A percentile compares a stretch with the other conserved stretches of the same genome.
These are phyloP conservation scores for Henckelia pumila DNA, from an alignment of 257 asterid genomes.

Conservation along the genomic window DNA sequence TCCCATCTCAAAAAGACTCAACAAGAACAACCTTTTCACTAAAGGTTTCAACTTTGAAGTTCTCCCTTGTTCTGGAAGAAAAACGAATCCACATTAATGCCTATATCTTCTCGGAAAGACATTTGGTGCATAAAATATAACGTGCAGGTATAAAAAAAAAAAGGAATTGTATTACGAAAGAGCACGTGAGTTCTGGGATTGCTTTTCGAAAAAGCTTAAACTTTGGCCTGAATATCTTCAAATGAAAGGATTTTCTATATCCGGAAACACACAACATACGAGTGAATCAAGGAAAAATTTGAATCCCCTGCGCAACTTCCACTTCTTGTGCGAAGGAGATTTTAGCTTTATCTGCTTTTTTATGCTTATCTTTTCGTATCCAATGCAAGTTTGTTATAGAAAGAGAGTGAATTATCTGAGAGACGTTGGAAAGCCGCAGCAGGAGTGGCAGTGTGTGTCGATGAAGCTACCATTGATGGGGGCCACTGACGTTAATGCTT, in stretches of 20 bases:
- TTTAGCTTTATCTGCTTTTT: conserved; percentile 29
- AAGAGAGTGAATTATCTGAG: conserved; percentile 31
- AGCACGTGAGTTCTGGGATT: conserved; percentile 65
- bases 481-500: conserved; percentile 8
- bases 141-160: conserved; percentile 20
- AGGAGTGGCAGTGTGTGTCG: conserved; percentile 5
- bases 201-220: conserved; percentile 36
- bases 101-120: conserved; percentile 17
- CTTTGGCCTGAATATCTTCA: conserved; percentile 19
- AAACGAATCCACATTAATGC: conserved; percentile 9
- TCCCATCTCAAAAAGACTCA: conserved; percentile 37
- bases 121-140: conserved; percentile 6
- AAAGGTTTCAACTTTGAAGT: conserved; percentile 24
- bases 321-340: conserved; percentile 1
- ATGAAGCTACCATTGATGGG: conserved; percentile 12
- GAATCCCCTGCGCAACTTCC: conserved; percentile 14
- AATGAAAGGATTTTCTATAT: conserved; percentile 24
- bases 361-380: conserved; percentile 22
- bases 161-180: conserved; percentile 27
- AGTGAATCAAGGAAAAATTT: background rate
- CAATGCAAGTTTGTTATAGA: conserved; percentile 37
- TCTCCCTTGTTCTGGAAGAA: conserved; percentile 14
- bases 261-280: conserved; percentile 6
- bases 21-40: conserved; percentile 23
- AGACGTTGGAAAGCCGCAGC: conserved; percentile 44